phyloP scores from a whole-genome alignment of 1,284 basidiomycete species.

The Polyporus tsugae region DNA sequence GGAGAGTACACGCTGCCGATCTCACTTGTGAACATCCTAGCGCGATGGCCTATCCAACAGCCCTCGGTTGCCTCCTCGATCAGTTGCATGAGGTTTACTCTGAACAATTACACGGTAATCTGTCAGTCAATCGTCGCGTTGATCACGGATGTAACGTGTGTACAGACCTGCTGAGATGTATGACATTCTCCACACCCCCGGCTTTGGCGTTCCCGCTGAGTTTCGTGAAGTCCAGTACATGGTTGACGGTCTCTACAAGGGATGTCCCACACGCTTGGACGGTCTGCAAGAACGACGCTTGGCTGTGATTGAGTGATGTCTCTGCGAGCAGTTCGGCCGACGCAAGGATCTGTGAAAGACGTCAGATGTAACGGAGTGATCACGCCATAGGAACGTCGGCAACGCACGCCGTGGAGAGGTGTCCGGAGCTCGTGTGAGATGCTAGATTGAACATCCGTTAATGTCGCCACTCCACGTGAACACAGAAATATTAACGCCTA shows the following conservation, averaged over 20 bases:
- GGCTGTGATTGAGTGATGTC: slow-evolving; percentile 82
- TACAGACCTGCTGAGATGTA: slow-evolving; percentile 69
- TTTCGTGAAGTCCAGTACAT: slow-evolving; percentile 97
- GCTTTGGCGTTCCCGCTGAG: slow-evolving; percentile 87
- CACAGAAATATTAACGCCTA: slow-evolving; percentile 44
- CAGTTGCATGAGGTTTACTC: slow-evolving; percentile 88
- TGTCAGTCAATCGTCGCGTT: not conserved
- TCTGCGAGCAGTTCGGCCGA: slow-evolving; percentile 91
- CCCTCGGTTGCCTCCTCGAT: slow-evolving; percentile 97
- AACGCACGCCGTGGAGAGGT: slow-evolving; percentile 82
- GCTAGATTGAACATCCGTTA: slow-evolving; percentile 49
- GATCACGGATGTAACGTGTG: slow-evolving; percentile 33
- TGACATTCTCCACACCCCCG: slow-evolving; percentile 78
- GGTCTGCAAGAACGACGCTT: slow-evolving; percentile 89
- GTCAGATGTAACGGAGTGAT: not conserved
- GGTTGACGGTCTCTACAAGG: slow-evolving; percentile 90
- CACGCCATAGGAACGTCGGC: slow-evolving; percentile 12
- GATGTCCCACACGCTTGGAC: slow-evolving; percentile 89
- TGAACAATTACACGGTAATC: slow-evolving; percentile 37
- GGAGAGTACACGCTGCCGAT: slow-evolving; percentile 95
- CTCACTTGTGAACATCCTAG: slow-evolving; percentile 77
- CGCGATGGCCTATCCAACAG: slow-evolving; percentile 93
- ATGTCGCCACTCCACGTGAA: not conserved
- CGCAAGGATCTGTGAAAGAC: slow-evolving; percentile 73
- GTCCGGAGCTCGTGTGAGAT: slow-evolving; percentile 96